Base-by-base conservation (phyloP, 208 protist species). In the Crithidia bombi region DNA sequence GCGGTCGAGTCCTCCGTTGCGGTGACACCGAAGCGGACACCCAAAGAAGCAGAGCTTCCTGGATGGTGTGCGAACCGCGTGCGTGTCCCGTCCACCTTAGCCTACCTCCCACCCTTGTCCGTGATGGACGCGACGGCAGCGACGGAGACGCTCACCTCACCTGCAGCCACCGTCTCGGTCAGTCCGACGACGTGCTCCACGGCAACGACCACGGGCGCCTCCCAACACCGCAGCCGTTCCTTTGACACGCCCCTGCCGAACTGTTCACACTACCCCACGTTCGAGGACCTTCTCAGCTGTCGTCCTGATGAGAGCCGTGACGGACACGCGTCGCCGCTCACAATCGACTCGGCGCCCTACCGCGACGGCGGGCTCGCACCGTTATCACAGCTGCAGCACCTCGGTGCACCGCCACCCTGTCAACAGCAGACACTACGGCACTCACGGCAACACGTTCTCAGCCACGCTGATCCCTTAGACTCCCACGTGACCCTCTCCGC, bases 171-270 rank as follows among this genome's bases (percentile, higher is more conserved):
- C 2, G 33, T 39, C 4, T 17, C 61, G 33, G 61, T 66, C 15
- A 55, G 61, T 21, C 33, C 46, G 21, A 55, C 61, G 33, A 56
- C 61, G 61, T 54, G 61, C 46, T 66, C 61, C 21, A 43, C 61
- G 35, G 28, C 61, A 3, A 55, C 46, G 23, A 55, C 61, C 33
- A n/a, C 4, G 23, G 30, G 26, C 4, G 1, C 30, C 30, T 39
- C 58, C 1, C 9, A 26, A 1, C 46, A 41, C 43, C 51, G 46
- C 62, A 55, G 52, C 33, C 62, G 51, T 19, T 54, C 38, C 35
- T 69, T 64, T 43, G 55, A 57, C 32, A 19, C 51, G 0, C 69
- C 47, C 39, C 26, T 68, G 23, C 32, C 59, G 21, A 49, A 44
- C 35, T 44, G 38, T 41, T 35, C 43, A 19, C 12, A 25, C 19